Percentiles rank a stretch among this genome's conserved stretches.
phyloP scores from a whole-genome alignment of 2,329 filamentous ascomycete genomes.

The Trichoderma hamatum region DNA sequence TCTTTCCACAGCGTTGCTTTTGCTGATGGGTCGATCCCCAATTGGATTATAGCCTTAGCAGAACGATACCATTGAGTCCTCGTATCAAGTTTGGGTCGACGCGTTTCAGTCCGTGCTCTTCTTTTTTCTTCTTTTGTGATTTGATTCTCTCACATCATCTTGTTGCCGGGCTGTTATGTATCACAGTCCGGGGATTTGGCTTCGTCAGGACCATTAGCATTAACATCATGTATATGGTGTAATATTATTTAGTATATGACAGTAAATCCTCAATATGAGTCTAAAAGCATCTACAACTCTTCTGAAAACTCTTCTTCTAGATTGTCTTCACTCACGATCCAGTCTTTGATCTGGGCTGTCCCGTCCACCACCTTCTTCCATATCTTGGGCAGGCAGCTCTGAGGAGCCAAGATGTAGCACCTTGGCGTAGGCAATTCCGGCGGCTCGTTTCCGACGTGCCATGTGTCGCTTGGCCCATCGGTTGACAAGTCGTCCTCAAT shows the following conservation, averaged over 20 bases:
- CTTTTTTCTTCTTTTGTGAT: not conserved
- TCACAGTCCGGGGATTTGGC: no score
- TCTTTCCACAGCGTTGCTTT: not conserved
- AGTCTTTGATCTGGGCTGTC: conserved; percentile 53
- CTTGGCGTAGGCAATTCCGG: conserved; percentile 51
- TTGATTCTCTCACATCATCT: not conserved
- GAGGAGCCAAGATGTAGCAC: conserved; percentile 62
- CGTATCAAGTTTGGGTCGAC: not conserved
- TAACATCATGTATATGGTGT: not conserved
- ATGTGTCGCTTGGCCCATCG: conserved; percentile 58
- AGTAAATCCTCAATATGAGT: not conserved
- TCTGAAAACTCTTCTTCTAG: conserved; percentile 5
- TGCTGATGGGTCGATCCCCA: not conserved
- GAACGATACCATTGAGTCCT: not conserved
- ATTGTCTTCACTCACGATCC: conserved; percentile 35
- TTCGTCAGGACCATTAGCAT: no score
- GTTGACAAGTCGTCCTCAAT: conserved; percentile 55
- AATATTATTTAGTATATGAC: not conserved
- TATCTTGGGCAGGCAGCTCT: conserved; percentile 59
- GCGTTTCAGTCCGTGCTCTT: not conserved
- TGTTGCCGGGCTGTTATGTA: not conserved
- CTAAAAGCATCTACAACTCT: conserved; percentile 2
- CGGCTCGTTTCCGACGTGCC: conserved; percentile 59
- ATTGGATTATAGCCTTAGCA: not conserved
- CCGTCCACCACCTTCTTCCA: conserved; percentile 53